phyloP scores from a whole-genome alignment of 441 rosid species.

The Erodium moschatum region DNA sequence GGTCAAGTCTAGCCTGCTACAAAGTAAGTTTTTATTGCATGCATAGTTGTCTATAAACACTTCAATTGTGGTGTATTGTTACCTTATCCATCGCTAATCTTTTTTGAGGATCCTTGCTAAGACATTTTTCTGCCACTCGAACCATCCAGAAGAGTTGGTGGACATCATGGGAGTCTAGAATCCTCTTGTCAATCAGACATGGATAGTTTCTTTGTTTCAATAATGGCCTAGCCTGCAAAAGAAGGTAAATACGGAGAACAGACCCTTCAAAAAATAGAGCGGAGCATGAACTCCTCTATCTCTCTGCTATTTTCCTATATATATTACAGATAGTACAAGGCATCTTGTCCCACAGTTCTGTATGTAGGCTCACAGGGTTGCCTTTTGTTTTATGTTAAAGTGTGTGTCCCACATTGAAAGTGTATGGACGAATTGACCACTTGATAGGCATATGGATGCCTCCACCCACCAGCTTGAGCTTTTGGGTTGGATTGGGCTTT shows the following conservation, averaged over 20 bases:
- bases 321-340: no score
- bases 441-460: no score
- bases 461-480: no score
- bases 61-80: background rate
- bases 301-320: no score
- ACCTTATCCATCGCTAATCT: constrained; percentile 34
- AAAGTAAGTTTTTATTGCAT: background rate
- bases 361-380: no score
- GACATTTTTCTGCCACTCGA: constrained; percentile 29
- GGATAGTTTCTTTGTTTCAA: constrained; percentile 26
- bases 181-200: constrained; percentile 26
- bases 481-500: no score
- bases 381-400: no score
- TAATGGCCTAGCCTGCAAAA: constrained; percentile 32
- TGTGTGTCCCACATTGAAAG: no score
- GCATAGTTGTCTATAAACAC: background rate
- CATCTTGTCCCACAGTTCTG: no score
- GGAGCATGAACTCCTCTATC: no score
- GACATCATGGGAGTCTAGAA: constrained; percentile 20
- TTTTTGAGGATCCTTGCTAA: constrained; percentile 26
- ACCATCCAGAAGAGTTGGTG: constrained; percentile 34
- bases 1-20: background rate
- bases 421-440: no score
- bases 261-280: background rate
- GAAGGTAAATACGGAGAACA: background rate